Percentiles rank a stretch among this genome's conserved stretches.
These are phyloP conservation scores for Penstemon barbatus DNA, from an alignment of 257 asterid species.

Conservation along the genomic window DNA sequence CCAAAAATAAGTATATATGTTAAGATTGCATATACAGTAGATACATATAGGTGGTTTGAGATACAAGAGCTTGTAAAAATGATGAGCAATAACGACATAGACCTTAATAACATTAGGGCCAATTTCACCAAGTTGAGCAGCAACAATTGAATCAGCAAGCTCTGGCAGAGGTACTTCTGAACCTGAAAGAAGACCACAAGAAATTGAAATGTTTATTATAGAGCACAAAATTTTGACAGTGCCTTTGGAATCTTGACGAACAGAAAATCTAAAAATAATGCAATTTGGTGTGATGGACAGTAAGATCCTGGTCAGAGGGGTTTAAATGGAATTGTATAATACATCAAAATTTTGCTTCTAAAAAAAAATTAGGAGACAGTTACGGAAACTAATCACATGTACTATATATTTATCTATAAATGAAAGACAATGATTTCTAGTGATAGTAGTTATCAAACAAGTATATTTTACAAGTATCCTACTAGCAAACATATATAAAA, in stretches of 20 bases:
- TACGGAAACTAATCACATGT: neutral
- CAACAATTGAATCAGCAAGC: conserved; percentile 71
- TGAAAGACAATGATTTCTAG: neutral
- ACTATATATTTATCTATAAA: neutral
- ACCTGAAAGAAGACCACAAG: conserved; percentile 47
- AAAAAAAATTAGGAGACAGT: neutral
- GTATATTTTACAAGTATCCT: neutral
- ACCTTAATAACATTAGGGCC: conserved; percentile 45
- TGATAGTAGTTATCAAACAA: conserved; percentile 8
- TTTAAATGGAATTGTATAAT: neutral
- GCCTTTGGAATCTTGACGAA: conserved; percentile 13
- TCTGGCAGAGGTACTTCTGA: conserved; percentile 58
- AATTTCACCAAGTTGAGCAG: conserved; percentile 39
- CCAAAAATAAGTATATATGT: neutral
- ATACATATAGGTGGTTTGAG: neutral
- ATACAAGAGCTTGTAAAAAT: conserved; percentile 8
- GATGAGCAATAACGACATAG: conserved; percentile 12
- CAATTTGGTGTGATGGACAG: neutral
- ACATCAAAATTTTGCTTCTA: neutral
- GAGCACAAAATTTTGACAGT: neutral
- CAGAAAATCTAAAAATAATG: conserved; percentile 1
- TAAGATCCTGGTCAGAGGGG: conserved; percentile 2
- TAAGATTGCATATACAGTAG: neutral
- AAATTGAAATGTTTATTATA: conserved; percentile 3
- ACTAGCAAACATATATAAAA: neutral